phyloP scores from a whole-genome alignment of 305 asterid species.

The Fraxinus greggii region DNA sequence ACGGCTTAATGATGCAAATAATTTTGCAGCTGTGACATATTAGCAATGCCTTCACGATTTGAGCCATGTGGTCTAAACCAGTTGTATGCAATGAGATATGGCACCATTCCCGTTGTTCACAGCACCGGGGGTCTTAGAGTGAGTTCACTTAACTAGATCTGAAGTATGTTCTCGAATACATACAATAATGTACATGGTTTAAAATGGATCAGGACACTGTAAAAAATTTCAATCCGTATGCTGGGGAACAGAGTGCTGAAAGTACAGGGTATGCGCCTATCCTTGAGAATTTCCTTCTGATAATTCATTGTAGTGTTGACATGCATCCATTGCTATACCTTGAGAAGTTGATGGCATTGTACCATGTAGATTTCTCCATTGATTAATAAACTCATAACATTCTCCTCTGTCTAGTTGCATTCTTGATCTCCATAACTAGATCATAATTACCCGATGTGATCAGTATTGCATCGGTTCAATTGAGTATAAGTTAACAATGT shows the following conservation, averaged over 20 bases:
- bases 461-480: background rate
- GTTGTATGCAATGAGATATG: conserved; percentile 91
- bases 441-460: background rate
- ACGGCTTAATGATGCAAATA: conserved; percentile 13
- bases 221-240: conserved; percentile 66
- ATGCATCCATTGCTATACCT: background rate
- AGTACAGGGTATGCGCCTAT: conserved; percentile 81
- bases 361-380: background rate
- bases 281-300: conserved; percentile 5
- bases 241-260: conserved; percentile 62
- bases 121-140: conserved; percentile 92
- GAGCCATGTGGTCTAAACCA: conserved; percentile 97
- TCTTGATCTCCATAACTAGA: background rate
- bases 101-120: conserved; percentile 89
- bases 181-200: background rate
- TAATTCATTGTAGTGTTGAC: background rate
- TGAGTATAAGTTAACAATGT: background rate
- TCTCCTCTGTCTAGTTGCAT: background rate
- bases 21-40: conserved; percentile 81
- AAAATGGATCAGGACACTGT: conserved; percentile 76
- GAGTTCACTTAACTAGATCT: conserved; percentile 30
- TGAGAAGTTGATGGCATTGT: background rate
- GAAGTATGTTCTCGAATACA: background rate
- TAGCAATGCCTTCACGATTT: conserved; percentile 91
- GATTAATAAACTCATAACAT: background rate